Evolutionary conservation across 768 basidiomycete genomes (phyloP).

Genomic region (Boletus patriciae): DNA sequence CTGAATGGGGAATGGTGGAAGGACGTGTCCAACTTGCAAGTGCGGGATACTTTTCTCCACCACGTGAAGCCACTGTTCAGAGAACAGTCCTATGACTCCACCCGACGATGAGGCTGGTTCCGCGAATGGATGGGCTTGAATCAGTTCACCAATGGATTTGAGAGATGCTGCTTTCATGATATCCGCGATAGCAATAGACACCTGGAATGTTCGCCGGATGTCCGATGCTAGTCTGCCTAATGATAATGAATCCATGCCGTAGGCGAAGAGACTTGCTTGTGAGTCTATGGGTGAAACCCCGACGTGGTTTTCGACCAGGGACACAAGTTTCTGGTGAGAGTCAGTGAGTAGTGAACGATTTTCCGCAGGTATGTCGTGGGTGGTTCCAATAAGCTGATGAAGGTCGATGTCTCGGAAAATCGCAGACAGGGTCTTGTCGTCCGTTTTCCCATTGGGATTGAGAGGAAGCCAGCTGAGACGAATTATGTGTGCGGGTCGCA

Average conservation of each 20-base stretch:
- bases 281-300: slow-evolving; percentile 20
- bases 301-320: slow-evolving; percentile 30
- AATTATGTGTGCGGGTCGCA: slow-evolving; percentile 51
- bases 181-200: slow-evolving; percentile 26
- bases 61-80: slow-evolving; percentile 17
- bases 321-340: slow-evolving; percentile 39
- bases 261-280: slow-evolving; percentile 33
- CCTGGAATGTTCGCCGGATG: slow-evolving; percentile 19
- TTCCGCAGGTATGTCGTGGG: not conserved
- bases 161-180: slow-evolving; percentile 32
- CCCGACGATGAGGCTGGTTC: not conserved
- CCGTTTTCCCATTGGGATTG: slow-evolving; percentile 39
- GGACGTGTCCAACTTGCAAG: slow-evolving; percentile 20
- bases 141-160: slow-evolving; percentile 19
- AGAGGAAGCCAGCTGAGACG: slow-evolving; percentile 50
- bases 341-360: slow-evolving; percentile 4
- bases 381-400: slow-evolving; percentile 19
- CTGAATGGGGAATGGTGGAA: slow-evolving; percentile 48
- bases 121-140: slow-evolving; percentile 1
- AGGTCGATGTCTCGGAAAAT: slow-evolving; percentile 28
- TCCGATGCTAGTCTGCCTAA: slow-evolving; percentile 25
- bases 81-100: slow-evolving; percentile 14
- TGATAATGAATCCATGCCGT: slow-evolving; percentile 35
- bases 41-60: slow-evolving; percentile 4
- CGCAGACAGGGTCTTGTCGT: slow-evolving; percentile 28